phyloP scores from a whole-genome alignment of 768 basidiomycete genomes.

The Rhizopogon sp. region DNA sequence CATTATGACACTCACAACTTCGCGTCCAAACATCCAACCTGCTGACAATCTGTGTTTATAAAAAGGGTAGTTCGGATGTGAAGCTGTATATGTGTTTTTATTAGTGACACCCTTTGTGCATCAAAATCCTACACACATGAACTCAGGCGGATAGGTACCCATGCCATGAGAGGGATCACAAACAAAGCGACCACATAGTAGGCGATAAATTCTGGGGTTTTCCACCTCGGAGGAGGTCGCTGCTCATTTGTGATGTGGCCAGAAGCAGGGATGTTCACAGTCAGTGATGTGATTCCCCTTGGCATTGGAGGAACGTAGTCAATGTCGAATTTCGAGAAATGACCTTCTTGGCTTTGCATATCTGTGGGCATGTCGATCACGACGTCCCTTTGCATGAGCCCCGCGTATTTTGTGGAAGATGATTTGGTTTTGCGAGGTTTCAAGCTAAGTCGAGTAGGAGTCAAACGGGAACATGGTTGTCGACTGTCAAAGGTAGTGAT shows the following conservation, averaged over 20 bases:
- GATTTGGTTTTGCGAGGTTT: neutral
- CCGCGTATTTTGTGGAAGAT: neutral
- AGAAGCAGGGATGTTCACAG: slow-evolving; percentile 50
- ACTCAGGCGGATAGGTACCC: slow-evolving; percentile 71
- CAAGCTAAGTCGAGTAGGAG: neutral
- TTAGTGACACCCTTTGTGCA: neutral
- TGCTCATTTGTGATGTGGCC: slow-evolving; percentile 18
- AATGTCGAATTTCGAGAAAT: slow-evolving; percentile 11
- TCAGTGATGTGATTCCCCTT: slow-evolving; percentile 40
- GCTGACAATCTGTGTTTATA: slow-evolving; percentile 54
- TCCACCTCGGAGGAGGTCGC: slow-evolving; percentile 59
- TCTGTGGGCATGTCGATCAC: slow-evolving; percentile 32
- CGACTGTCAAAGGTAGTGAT: neutral
- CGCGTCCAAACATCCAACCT: slow-evolving; percentile 82
- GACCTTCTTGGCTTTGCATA: slow-evolving; percentile 12
- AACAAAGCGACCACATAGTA: slow-evolving; percentile 61
- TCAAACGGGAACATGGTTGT: neutral
- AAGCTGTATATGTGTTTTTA: slow-evolving; percentile 34
- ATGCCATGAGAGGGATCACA: slow-evolving; percentile 70
- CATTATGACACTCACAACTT: slow-evolving; percentile 52
- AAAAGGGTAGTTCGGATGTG: slow-evolving; percentile 67
- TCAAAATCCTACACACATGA: slow-evolving; percentile 48
- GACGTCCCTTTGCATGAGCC: slow-evolving; percentile 24
- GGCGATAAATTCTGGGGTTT: slow-evolving; percentile 70
- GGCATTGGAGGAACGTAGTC: slow-evolving; percentile 5